Evolutionary conservation across 495 filamentous ascomycete genomes (phyloP).

Genomic region (Neurospora sp.): DNA sequence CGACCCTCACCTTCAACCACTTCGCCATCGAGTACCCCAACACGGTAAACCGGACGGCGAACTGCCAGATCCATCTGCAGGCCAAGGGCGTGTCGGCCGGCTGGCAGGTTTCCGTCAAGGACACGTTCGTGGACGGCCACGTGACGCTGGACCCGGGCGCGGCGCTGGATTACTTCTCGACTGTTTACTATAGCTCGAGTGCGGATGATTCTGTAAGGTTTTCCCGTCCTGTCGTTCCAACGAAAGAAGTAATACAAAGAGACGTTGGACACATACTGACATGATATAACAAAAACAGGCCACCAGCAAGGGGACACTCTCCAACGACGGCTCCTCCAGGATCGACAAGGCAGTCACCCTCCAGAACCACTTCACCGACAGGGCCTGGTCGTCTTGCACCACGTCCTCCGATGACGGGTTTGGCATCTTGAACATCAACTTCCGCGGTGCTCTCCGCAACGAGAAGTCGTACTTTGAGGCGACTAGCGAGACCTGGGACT

Average conservation of each 20-base stretch:
- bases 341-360: slow-evolving; percentile 23
- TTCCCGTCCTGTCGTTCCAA: too few species aligned
- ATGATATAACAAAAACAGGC: slow-evolving; percentile 1
- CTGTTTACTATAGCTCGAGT: slow-evolving; percentile 30
- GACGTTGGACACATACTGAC: too few species aligned
- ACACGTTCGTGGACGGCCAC: slow-evolving; percentile 25
- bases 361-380: slow-evolving; percentile 15
- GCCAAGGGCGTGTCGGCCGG: slow-evolving; percentile 22
- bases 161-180: slow-evolving; percentile 24
- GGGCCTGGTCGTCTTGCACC: slow-evolving; percentile 32
- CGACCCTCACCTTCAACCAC: slow-evolving; percentile 21
- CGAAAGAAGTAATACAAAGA: too few species aligned
- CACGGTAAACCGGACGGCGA: slow-evolving; percentile 17
- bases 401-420: slow-evolving; percentile 13
- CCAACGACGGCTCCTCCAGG: slow-evolving; percentile 14
- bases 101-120: slow-evolving; percentile 33
- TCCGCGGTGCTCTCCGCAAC: slow-evolving; percentile 28
- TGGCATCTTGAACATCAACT: slow-evolving; percentile 37
- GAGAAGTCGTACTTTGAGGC: slow-evolving; percentile 32
- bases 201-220: slow-evolving; percentile 27
- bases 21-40: slow-evolving; percentile 24
- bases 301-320: slow-evolving; percentile 16
- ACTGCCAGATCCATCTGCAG: slow-evolving; percentile 33
- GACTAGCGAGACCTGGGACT: slow-evolving; percentile 28
- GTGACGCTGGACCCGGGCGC: slow-evolving; percentile 25